These are phyloP conservation scores for Yamadazyma kanchanaburiensis DNA, from an alignment of 1,139 yeast species.

Conservation along the genomic window DNA sequence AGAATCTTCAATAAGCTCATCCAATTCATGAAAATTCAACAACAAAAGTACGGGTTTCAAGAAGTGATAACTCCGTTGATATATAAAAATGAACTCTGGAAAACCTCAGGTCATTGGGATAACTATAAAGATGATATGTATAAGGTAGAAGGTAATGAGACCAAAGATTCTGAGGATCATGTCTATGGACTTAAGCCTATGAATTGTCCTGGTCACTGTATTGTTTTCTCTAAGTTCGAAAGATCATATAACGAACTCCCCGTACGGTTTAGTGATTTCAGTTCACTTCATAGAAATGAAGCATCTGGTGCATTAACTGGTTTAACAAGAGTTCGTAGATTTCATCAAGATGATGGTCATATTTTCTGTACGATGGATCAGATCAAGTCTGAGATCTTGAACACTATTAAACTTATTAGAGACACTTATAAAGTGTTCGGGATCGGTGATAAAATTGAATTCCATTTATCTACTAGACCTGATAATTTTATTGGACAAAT, in stretches of 20 bases:
- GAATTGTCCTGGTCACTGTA: slow-evolving; percentile 99
- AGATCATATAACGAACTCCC: slow-evolving; percentile 91
- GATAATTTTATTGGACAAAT: slow-evolving; percentile 78
- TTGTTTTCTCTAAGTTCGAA: slow-evolving; percentile 77
- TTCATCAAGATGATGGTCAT: slow-evolving; percentile 99
- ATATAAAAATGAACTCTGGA: slow-evolving; percentile 83
- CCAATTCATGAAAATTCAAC: slow-evolving; percentile 81
- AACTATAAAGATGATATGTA: slow-evolving; percentile 96
- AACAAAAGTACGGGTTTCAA: slow-evolving; percentile 77
- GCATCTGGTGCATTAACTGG: slow-evolving; percentile 94
- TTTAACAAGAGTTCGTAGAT: slow-evolving; percentile 88
- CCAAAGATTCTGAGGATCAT: slow-evolving; percentile 22
- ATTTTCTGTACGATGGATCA: slow-evolving; percentile 87
- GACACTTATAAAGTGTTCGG: slow-evolving; percentile 80
- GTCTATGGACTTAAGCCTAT: slow-evolving; percentile 86
- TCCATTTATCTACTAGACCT: slow-evolving; percentile 82
- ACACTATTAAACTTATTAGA: slow-evolving; percentile 72
- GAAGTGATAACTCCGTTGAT: slow-evolving; percentile 94
- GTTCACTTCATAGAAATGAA: slow-evolving; percentile 93
- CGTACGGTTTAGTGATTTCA: slow-evolving; percentile 84
- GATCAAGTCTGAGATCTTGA: slow-evolving; percentile 71
- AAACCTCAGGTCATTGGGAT: slow-evolving; percentile 94
- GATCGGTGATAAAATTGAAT: slow-evolving; percentile 53
- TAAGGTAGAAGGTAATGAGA: slow-evolving; percentile 53
- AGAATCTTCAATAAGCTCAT: slow-evolving; percentile 76